Conservation (phyloP, 345 rosid species). For the Citrus sinensis region DVS_A1.0 CM039161.1:9317501-9318000, state of each 20-base stretch:
- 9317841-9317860: constrained; percentile 6
- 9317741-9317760: not conserved
- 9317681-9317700: not conserved
- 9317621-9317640: not conserved
- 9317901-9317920: not conserved
- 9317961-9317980: constrained; percentile 23
- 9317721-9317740: not conserved
- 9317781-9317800: not conserved
- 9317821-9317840: constrained; percentile 2
- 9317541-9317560: constrained; percentile 77
- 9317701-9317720: not conserved
- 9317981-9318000: constrained; percentile 24
- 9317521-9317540: constrained; percentile 75
- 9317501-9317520: constrained; percentile 56
- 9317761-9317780: not conserved
- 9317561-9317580: constrained; percentile 34
- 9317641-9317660: not conserved
- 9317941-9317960: constrained; percentile 53
- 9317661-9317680: too few relatives aligned
- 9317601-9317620: constrained; percentile 63
- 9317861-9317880: constrained; percentile 11
- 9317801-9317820: not conserved
- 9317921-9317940: constrained; percentile 28
- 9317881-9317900: not conserved
- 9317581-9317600: constrained; percentile 58